Base-by-base conservation (phyloP, 306 rosid genomes). In the Prinsepia uniflora region DNA sequence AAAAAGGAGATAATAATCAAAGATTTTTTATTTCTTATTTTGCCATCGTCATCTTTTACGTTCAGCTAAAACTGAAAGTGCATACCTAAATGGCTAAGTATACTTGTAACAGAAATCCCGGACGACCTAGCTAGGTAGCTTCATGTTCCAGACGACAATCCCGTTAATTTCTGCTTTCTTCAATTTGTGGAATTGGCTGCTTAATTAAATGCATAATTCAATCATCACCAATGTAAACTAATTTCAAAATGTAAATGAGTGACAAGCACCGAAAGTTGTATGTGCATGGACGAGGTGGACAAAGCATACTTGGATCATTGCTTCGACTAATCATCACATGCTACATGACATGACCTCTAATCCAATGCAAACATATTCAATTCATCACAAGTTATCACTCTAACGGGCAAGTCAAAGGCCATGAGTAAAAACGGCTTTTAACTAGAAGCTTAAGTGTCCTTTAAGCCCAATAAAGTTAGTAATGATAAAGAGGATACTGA, bases 241-340 rank as follows among this genome's bases (percentile, higher is more conserved):
- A 17, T 71, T 80, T 84, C 83, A 80, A 84, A 66, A 10, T 64
- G 68, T 61, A 83, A 69, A 85, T 64, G 85, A 85, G 84, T 81
- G 61, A 57, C 15, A 57, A 53, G 80, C 86, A 83, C 87, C 90
- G 93, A 88, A 85, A 83, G 90, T 59, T 63, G 79, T 47, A 58
- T 18, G 46, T 49, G 76, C 67, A 61, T 19, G 65, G 72, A 17
- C 65, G 68, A 46, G 63, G 63, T 11, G 43, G 3, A 42, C 14
- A 57, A 57, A 14, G 62, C 14, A 22, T 57, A 22, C 41, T 57
- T 57, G 41, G 62, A 53, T 57, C 62, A 57, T 20, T 8, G 39
- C 41, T 57, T 57, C 8, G 2, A 57, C 62, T 57, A 15, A 12
- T 30, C 41, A 15, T 34, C 55, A 50, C n/a, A 17, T 6, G 8